phyloP scores from a whole-genome alignment of 2,329 filamentous ascomycete species.

The Colletotrichum siamense region DNA sequence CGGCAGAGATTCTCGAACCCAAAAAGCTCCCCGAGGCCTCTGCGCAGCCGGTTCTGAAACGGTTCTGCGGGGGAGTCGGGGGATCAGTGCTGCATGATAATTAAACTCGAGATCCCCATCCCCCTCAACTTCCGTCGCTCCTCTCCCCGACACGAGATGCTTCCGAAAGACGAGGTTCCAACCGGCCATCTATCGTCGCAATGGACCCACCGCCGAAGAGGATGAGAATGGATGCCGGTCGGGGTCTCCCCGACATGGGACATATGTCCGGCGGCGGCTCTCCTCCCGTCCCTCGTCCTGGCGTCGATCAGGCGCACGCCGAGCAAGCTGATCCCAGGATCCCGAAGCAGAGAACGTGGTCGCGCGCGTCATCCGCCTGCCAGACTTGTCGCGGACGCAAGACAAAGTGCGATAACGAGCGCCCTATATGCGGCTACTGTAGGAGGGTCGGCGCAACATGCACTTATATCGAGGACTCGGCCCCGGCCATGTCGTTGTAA shows the following conservation, averaged over 20 bases:
- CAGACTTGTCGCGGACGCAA: slow-evolving; percentile 40
- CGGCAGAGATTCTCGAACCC: not conserved
- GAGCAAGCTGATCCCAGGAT: slow-evolving; percentile 11
- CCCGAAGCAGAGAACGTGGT: slow-evolving; percentile 16
- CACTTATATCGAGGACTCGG: slow-evolving; percentile 29
- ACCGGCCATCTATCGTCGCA: not conserved
- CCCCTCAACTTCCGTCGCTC: not conserved
- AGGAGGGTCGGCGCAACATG: slow-evolving; percentile 35
- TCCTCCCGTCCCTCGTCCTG: not conserved
- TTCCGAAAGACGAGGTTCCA: not conserved
- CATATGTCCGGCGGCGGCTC: not conserved
- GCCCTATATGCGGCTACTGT: slow-evolving; percentile 41
- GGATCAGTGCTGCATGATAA: slow-evolving; percentile 7
- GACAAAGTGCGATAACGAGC: slow-evolving; percentile 43
- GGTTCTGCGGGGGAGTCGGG: slow-evolving; percentile 1
- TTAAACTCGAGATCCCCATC: slow-evolving; percentile 11
- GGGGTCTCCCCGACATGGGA: slow-evolving; percentile 19
- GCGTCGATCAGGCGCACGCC: not conserved
- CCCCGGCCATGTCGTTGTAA: slow-evolving; percentile 15
- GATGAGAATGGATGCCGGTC: slow-evolving; percentile 20
- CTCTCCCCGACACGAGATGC: slow-evolving; percentile 17
- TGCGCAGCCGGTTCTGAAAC: slow-evolving; percentile 16
- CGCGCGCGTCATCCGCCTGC: slow-evolving; percentile 32
- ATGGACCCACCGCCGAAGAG: slow-evolving; percentile 21
- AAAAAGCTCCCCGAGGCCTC: not conserved